phyloP scores from a whole-genome alignment of 805 yeast genomes.

The Diddensiella santjacobensis region DNA sequence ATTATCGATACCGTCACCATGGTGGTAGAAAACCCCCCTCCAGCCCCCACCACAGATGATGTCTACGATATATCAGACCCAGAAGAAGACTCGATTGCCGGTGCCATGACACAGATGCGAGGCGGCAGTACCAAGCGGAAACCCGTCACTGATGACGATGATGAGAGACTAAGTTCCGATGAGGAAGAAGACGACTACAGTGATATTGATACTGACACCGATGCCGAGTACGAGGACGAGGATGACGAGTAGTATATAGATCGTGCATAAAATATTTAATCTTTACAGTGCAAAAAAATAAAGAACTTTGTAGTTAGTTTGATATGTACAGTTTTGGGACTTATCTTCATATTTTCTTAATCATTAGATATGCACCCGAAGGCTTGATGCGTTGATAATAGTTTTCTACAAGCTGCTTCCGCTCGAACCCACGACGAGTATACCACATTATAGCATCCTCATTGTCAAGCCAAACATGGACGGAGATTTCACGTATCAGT shows the following conservation, averaged over 20 bases:
- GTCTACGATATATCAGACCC: conserved; percentile 63
- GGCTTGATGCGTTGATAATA: conserved; percentile 45
- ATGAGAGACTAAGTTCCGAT: conserved; percentile 40
- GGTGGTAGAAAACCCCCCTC: conserved; percentile 61
- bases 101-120: conserved; percentile 65
- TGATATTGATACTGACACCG: conserved; percentile 63
- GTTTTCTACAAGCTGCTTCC: conserved; percentile 36
- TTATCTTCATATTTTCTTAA: background rate
- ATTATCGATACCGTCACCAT: conserved; percentile 64
- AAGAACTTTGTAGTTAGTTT: background rate
- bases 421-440: conserved; percentile 45
- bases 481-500: conserved; percentile 49
- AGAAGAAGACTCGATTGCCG: conserved; percentile 71
- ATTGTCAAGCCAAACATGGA: conserved; percentile 51
- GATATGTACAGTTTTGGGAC: too few species aligned
- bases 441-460: conserved; percentile 49
- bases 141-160: conserved; percentile 33
- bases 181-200: conserved; percentile 41
- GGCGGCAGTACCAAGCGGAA: conserved; percentile 50
- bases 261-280: conserved; percentile 11
- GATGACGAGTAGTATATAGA: conserved; percentile 11
- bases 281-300: background rate
- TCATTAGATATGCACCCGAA: conserved; percentile 43
- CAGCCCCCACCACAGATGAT: conserved; percentile 36
- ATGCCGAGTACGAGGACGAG: conserved; percentile 46